These are phyloP conservation scores for Exidia glandulosa DNA, from an alignment of 768 basidiomycete species.

Conservation along the genomic window DNA sequence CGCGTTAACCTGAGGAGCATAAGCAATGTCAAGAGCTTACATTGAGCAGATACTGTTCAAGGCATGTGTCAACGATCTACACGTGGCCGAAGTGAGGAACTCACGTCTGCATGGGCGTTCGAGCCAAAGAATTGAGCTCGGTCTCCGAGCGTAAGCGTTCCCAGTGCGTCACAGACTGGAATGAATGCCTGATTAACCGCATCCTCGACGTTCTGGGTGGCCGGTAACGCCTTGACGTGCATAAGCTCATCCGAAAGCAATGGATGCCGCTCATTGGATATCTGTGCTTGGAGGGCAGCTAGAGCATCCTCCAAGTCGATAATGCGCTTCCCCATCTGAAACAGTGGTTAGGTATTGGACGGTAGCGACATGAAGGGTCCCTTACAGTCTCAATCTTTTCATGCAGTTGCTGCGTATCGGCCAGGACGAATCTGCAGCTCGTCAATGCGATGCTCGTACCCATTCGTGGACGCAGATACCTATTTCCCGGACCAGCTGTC, in stretches of 20 bases:
- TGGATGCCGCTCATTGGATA: slow-evolving; percentile 52
- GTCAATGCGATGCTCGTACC: background rate
- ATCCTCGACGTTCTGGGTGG: background rate
- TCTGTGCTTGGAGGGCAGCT: slow-evolving; percentile 38
- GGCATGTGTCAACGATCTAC: background rate
- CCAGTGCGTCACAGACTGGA: background rate
- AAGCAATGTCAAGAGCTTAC: background rate
- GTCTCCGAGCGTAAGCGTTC: background rate
- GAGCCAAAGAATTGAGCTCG: background rate
- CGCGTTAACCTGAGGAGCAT: too few relatives aligned
- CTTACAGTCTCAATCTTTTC: background rate
- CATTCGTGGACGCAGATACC: background rate
- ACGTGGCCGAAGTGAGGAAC: background rate
- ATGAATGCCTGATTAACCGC: background rate
- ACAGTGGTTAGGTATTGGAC: background rate
- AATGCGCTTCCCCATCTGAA: background rate
- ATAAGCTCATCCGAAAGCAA: slow-evolving; percentile 63
- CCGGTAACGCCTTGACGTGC: slow-evolving; percentile 49
- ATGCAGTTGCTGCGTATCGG: background rate
- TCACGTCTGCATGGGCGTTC: background rate
- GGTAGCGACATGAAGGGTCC: background rate
- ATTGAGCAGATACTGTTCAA: background rate
- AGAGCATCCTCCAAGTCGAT: slow-evolving; percentile 60
- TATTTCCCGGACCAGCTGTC: background rate
- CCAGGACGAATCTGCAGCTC: background rate